phyloP scores from a whole-genome alignment of 257 asterid species.

The Knoxia roxburghii region DNA sequence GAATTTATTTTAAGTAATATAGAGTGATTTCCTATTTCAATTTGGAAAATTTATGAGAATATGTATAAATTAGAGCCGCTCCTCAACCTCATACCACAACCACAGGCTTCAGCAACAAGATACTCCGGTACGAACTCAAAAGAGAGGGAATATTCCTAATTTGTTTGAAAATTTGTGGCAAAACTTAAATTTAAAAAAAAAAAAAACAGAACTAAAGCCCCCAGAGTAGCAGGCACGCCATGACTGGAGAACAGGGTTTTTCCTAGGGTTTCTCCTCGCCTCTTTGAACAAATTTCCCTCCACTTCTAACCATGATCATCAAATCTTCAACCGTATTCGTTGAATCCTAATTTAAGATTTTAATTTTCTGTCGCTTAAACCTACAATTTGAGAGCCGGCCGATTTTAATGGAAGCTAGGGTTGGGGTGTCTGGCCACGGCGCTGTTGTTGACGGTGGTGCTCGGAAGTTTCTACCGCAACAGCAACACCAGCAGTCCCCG shows the following conservation, averaged over 20 bases:
- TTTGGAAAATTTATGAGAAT: too few species aligned
- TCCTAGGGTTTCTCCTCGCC: slow-evolving; percentile 17
- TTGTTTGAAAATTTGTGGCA: not conserved
- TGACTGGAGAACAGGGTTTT: slow-evolving; percentile 3
- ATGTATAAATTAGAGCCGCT: too few species aligned
- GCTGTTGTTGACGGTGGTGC: slow-evolving; percentile 69
- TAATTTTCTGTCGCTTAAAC: not conserved
- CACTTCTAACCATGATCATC: not conserved
- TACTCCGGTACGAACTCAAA: too few species aligned
- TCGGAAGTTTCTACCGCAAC: slow-evolving; percentile 45
- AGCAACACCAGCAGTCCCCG: slow-evolving; percentile 37
- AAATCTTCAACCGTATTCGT: not conserved
- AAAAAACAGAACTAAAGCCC: too few species aligned
- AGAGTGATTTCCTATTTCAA: too few species aligned
- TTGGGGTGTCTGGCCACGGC: slow-evolving; percentile 43
- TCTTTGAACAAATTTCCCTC: not conserved
- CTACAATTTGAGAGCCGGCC: not conserved
- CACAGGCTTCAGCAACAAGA: too few species aligned
- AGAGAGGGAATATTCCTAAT: slow-evolving; percentile 21
- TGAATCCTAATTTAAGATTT: not conserved
- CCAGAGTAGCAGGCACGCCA: not conserved
- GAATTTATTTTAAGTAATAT: too few species aligned
- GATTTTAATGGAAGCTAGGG: slow-evolving; percentile 70
- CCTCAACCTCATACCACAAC: too few species aligned
- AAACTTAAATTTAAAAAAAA: too few species aligned